Percentiles rank a stretch among this genome's conserved stretches.
Evolutionary conservation across 1,284 basidiomycete genomes (phyloP).

Genomic region (Ustilago sp.): DNA sequence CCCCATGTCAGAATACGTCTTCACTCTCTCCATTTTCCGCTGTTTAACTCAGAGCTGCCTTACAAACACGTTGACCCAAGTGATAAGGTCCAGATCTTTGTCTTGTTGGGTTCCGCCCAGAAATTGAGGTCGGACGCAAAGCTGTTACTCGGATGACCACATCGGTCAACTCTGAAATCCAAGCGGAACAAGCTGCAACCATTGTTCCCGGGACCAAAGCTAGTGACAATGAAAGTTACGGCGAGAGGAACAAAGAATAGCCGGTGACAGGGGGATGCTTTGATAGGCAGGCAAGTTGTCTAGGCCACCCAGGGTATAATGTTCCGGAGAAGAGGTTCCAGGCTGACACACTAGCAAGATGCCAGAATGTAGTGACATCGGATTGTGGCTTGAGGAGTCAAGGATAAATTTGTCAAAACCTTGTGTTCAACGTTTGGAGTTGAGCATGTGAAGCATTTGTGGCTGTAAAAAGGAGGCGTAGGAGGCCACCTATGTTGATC

Average conservation of each 20-base stretch:
- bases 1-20: not conserved
- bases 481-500: not conserved
- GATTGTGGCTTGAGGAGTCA: slow-evolving; percentile 2
- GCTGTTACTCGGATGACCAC: not conserved
- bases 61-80: not conserved
- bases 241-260: not conserved
- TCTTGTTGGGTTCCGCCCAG: not conserved
- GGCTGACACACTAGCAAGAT: not conserved
- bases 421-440: not conserved
- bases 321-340: not conserved
- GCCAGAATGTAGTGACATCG: not conserved
- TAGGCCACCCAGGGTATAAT: slow-evolving; percentile 5
- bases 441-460: slow-evolving; percentile 6
- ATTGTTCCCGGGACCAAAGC: not conserved
- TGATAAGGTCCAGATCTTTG: slow-evolving; percentile 2
- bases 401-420: slow-evolving; percentile 3
- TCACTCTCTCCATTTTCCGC: not conserved
- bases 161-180: not conserved
- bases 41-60: not conserved
- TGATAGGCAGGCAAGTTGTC: slow-evolving; percentile 1
- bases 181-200: not conserved
- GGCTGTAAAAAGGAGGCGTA: slow-evolving; percentile 4
- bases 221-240: not conserved
- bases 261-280: not conserved
- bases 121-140: not conserved